Evolutionary conservation across 371 early-diverging fungal species (phyloP).

Genomic region (Actinomortierella ambigua): DNA sequence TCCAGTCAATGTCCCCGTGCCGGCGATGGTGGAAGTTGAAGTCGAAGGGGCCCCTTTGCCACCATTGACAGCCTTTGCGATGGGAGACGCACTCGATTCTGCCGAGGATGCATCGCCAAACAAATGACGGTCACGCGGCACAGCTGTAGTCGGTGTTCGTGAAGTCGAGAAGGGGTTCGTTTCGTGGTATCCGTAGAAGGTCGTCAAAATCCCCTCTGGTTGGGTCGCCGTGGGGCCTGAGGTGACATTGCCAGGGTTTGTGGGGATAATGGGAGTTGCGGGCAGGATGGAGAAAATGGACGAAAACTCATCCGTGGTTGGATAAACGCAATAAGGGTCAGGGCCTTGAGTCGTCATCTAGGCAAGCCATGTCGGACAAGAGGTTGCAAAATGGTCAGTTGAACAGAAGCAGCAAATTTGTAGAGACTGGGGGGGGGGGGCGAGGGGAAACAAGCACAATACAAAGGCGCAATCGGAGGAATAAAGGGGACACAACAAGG

Average conservation of each 20-base stretch:
- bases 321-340: constrained; percentile 57
- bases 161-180: constrained; percentile 34
- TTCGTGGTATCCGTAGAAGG: constrained; percentile 39
- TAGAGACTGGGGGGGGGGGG: too few species aligned
- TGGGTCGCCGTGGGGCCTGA: constrained; percentile 21
- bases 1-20: background rate
- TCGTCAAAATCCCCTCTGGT: constrained; percentile 21
- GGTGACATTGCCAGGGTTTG: constrained; percentile 9
- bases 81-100: constrained; percentile 23
- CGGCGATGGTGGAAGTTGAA: background rate
- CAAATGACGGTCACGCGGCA: constrained; percentile 25
- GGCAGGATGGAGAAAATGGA: constrained; percentile 57
- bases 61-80: constrained; percentile 6
- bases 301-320: constrained; percentile 51
- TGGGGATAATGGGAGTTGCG: constrained; percentile 49
- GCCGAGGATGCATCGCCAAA: constrained; percentile 41
- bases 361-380: background rate
- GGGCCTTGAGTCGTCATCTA: constrained; percentile 58
- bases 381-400: too few species aligned
- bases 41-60: background rate
- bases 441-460: too few species aligned
- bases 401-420: background rate
- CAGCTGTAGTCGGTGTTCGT: constrained; percentile 15
- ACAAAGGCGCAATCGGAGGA: too few species aligned
- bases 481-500: too few species aligned